Conservation (phyloP, 202 grass and related monocot genomes). For the Musa balbisiana region DNA sequence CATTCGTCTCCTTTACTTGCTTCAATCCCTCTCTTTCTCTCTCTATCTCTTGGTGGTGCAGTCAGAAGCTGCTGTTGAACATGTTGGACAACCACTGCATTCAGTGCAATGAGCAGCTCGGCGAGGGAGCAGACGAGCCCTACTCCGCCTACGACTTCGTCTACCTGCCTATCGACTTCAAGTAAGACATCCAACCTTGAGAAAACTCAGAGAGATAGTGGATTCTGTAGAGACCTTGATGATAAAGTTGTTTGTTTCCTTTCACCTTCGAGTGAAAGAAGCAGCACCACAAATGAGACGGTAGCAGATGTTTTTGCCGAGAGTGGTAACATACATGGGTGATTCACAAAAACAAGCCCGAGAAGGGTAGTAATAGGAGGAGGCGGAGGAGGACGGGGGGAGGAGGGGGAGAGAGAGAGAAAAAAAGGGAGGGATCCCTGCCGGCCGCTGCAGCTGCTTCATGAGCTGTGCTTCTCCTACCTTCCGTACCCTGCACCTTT, state of each 20-base stretch:
- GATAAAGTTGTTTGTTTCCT: too few relatives aligned
- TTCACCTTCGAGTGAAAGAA: too few relatives aligned
- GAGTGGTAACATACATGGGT: too few relatives aligned
- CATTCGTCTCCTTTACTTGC: background rate
- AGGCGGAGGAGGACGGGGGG: background rate
- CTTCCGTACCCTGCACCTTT: constrained; percentile 8
- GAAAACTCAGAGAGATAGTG: background rate
- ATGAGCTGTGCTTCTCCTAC: constrained; percentile 8
- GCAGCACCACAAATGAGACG: too few relatives aligned
- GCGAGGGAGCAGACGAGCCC: constrained; percentile 37
- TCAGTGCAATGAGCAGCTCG: constrained; percentile 68
- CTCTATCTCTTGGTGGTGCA: constrained; percentile 25
- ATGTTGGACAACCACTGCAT: constrained; percentile 99
- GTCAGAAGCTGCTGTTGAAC: constrained; percentile 93
- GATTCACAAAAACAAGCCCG: too few relatives aligned
- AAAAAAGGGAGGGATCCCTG: background rate
- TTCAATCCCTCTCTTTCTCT: background rate
- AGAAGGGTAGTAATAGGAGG: too few relatives aligned
- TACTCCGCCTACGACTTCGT: constrained; percentile 93
- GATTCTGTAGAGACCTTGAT: too few relatives aligned
- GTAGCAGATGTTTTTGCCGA: too few relatives aligned
- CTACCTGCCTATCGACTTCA: constrained; percentile 99
- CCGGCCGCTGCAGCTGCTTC: constrained; percentile 11
- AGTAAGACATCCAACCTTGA: constrained; percentile 36
- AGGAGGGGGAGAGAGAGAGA: background rate